phyloP scores from a whole-genome alignment of 2,329 filamentous ascomycete genomes.

The Thelonectria rubi region DNA sequence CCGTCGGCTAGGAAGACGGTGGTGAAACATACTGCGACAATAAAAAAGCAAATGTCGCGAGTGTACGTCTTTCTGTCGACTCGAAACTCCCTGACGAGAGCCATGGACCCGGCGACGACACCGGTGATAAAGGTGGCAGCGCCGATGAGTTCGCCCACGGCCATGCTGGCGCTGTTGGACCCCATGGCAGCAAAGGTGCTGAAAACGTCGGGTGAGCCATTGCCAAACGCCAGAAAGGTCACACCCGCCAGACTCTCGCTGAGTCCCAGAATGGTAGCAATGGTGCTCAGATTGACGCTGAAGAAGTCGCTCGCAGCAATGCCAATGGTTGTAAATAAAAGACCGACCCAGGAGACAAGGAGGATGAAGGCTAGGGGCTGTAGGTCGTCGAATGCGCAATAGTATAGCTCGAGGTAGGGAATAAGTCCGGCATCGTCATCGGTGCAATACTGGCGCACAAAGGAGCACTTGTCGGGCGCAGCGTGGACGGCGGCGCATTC shows the following conservation, averaged over 20 bases:
- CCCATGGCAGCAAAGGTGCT: constrained; percentile 98
- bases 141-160: constrained; percentile 92
- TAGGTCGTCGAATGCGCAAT: constrained; percentile 75
- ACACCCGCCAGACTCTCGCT: constrained; percentile 97
- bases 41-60: constrained; percentile 91
- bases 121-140: constrained; percentile 96
- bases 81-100: constrained; percentile 91
- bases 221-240: constrained; percentile 95
- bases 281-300: constrained; percentile 94
- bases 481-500: constrained; percentile 84
- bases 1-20: constrained; percentile 90
- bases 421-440: constrained; percentile 92
- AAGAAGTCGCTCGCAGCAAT: constrained; percentile 99
- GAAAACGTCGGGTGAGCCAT: constrained; percentile 97
- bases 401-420: constrained; percentile 90
- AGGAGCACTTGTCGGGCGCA: constrained; percentile 84
- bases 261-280: constrained; percentile 86
- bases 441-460: constrained; percentile 81
- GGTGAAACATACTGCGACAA: constrained; percentile 84
- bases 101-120: constrained; percentile 97
- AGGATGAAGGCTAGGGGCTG: constrained; percentile 82
- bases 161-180: constrained; percentile 96
- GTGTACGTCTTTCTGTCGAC: constrained; percentile 91
- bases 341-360: constrained; percentile 81
- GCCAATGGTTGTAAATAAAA: constrained; percentile 96